These are phyloP conservation scores for Cordyceps fumosorosea DNA, from an alignment of 2,329 filamentous ascomycete genomes.

Conservation along the genomic window DNA sequence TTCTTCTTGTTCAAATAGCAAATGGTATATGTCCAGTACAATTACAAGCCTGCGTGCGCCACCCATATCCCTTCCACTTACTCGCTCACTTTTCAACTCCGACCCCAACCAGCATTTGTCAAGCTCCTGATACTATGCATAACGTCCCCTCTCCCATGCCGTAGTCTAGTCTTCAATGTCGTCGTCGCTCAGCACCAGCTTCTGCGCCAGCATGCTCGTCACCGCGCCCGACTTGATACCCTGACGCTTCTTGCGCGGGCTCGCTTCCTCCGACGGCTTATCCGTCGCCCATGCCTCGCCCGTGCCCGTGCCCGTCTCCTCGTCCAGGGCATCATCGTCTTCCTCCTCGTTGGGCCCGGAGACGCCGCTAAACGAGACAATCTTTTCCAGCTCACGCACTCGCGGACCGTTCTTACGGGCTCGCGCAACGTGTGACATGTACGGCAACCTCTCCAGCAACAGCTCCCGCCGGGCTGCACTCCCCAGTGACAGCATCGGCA, in stretches of 20 bases:
- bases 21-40: slow-evolving; percentile 12
- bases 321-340: slow-evolving; percentile 36
- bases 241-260: slow-evolving; percentile 40
- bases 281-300: slow-evolving; percentile 57
- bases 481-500: slow-evolving; percentile 51
- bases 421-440: slow-evolving; percentile 63
- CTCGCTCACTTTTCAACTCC: neutral
- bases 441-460: slow-evolving; percentile 80
- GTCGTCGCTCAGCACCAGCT: slow-evolving; percentile 71
- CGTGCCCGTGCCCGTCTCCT: slow-evolving; percentile 16
- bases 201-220: slow-evolving; percentile 48
- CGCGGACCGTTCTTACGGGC: slow-evolving; percentile 32
- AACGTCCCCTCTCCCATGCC: slow-evolving; percentile 14
- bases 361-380: slow-evolving; percentile 61
- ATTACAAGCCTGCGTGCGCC: neutral
- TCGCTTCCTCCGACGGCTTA: slow-evolving; percentile 47
- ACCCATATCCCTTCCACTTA: neutral
- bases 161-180: slow-evolving; percentile 64
- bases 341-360: slow-evolving; percentile 40
- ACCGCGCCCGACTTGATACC: slow-evolving; percentile 32
- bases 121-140: slow-evolving; percentile 5
- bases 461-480: slow-evolving; percentile 65
- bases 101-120: neutral
- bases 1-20: slow-evolving; percentile 3
- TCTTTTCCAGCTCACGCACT: slow-evolving; percentile 57